These are phyloP conservation scores for Phlyctochytrium arcticum DNA, from an alignment of 192 early-diverging fungal species.

Conservation along the genomic window DNA sequence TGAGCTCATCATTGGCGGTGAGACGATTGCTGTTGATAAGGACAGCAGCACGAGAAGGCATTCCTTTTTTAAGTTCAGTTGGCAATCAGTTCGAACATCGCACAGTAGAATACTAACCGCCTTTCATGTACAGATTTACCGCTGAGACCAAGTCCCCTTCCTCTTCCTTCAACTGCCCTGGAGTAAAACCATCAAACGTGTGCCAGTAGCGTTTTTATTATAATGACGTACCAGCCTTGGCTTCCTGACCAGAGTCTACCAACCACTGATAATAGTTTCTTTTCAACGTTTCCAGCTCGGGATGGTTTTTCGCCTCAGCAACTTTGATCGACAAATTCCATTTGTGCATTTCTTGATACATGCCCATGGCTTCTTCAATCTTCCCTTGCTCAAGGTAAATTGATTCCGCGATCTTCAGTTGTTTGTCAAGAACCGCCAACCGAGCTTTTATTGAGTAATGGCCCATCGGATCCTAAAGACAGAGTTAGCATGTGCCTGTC, in stretches of 20 bases:
- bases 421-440: slow-evolving; percentile 55
- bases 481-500: not conserved
- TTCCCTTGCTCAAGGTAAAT: slow-evolving; percentile 60
- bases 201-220: not conserved
- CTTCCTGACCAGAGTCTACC: slow-evolving; percentile 61
- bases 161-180: slow-evolving; percentile 56
- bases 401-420: slow-evolving; percentile 58
- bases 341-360: slow-evolving; percentile 69
- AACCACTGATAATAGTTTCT: slow-evolving; percentile 64
- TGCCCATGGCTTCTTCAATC: slow-evolving; percentile 62
- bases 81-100: not conserved
- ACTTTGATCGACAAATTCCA: slow-evolving; percentile 66
- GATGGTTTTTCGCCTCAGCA: slow-evolving; percentile 59
- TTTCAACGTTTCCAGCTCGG: slow-evolving; percentile 53
- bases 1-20: slow-evolving; percentile 46
- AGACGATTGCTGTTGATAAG: slow-evolving; percentile 39
- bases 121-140: slow-evolving; percentile 58
- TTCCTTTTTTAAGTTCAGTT: slow-evolving; percentile 25
- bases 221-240: slow-evolving; percentile 38
- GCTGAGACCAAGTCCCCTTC: slow-evolving; percentile 50
- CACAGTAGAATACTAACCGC: slow-evolving; percentile 27
- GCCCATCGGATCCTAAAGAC: slow-evolving; percentile 22
- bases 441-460: slow-evolving; percentile 46
- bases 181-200: not conserved
- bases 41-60: slow-evolving; percentile 52